Evolutionary conservation across 202 grass and related monocot genomes (phyloP), one percentile per base, ranked within the genome.

Genomic region (Panicum hallii): DNA sequence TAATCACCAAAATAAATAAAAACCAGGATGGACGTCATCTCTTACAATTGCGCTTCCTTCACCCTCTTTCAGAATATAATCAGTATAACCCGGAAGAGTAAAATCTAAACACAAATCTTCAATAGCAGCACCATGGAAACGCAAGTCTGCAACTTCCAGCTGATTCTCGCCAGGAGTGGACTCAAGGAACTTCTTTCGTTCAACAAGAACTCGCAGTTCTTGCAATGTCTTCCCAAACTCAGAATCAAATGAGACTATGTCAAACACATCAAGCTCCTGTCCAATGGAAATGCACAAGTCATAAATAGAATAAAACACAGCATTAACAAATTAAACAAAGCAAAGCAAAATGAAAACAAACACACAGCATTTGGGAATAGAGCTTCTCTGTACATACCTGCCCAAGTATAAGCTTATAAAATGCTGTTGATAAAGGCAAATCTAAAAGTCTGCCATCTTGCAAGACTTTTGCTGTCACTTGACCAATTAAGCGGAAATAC

Each of bases 51-150:
- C 84, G 62, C 60, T 72, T 83, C 82, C 85, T 73, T 69, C 60
- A 43, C 88, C 91, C 72, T 73, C 82, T 77, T 90, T 90, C 72
- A 93, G 91, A 72, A 86, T 47, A 80, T 90, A 90, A 72, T 90
- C 79, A 84, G 91, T 86, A 89, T 84, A 93, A 41, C 91, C 91
- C 42, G 91, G 91, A 86, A 93, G 88, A 10, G 91, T 93, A 84
- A 90, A 93, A 88, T 93, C 83, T 77, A 93, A 74, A 60, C 79
- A 86, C 55, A 93, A 42, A 83, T 84, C 91, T 74, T 90, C 88
- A 49, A 93, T 70, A 63, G 65, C 63, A 79, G 70, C 42, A 6
- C 88, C 91, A 54, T 6, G 83, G 66, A 86, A 88, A 69, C 11
- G 9, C 67, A 93, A 74, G 62, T 90, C 88, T 73, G 83, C 63